phyloP scores from a whole-genome alignment of 768 basidiomycete species.

The Dioszegia crocea region DNA sequence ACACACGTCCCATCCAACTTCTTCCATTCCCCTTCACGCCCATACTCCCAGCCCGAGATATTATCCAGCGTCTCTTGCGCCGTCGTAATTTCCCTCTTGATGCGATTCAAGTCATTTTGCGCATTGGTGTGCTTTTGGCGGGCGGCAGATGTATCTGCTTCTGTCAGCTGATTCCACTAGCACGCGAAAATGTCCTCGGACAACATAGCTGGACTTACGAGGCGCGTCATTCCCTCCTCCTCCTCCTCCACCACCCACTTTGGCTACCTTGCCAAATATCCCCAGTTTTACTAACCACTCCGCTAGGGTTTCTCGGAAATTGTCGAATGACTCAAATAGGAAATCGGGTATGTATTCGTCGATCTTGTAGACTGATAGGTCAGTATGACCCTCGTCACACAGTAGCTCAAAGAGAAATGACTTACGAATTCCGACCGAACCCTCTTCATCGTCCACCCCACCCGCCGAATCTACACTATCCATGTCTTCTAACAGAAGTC shows the following conservation, averaged over 20 bases:
- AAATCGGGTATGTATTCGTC: constrained; percentile 81
- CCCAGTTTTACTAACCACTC: constrained; percentile 65
- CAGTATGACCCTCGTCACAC: not conserved
- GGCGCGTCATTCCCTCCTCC: constrained; percentile 7
- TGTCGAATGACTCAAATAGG: constrained; percentile 68
- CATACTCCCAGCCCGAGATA: constrained; percentile 62
- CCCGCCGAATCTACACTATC: constrained; percentile 53
- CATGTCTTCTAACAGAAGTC: constrained; percentile 63
- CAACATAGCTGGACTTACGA: constrained; percentile 7
- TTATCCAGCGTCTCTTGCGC: constrained; percentile 59
- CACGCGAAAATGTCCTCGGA: no score
- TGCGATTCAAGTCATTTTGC: constrained; percentile 59
- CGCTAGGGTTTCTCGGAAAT: constrained; percentile 60
- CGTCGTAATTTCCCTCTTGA: constrained; percentile 54
- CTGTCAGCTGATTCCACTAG: not conserved
- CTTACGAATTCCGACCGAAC: constrained; percentile 58
- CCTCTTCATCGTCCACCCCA: constrained; percentile 8
- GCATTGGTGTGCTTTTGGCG: constrained; percentile 43
- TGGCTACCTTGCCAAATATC: constrained; percentile 52
- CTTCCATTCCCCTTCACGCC: constrained; percentile 87
- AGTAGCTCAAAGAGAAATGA: constrained; percentile 14
- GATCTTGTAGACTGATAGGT: constrained; percentile 65
- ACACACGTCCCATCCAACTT: constrained; percentile 81
- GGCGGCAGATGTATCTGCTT: constrained; percentile 45
- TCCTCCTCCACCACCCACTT: constrained; percentile 6